phyloP scores from a whole-genome alignment of 164 flowering plant species.

The Buxus sempervirens region DNA sequence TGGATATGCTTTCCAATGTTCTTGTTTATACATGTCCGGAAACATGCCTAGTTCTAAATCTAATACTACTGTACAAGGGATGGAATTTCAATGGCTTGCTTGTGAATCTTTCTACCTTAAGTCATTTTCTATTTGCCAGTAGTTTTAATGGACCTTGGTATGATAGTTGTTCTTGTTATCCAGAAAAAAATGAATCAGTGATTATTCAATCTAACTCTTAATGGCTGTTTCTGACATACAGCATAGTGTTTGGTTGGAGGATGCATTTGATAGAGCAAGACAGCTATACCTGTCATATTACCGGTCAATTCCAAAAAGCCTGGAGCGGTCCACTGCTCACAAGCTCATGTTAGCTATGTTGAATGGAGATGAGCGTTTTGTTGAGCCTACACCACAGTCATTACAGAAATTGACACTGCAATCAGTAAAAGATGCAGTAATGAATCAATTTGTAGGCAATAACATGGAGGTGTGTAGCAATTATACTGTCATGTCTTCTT shows the following conservation, averaged over 20 bases:
- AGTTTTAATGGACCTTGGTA: neutral
- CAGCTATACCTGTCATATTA: constrained; percentile 90
- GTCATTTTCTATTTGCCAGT: neutral
- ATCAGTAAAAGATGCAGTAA: constrained; percentile 84
- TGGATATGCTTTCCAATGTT: neutral
- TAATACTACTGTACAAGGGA: too few species aligned
- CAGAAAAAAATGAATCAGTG: too few species aligned
- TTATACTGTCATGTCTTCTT: constrained; percentile 7
- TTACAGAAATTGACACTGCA: constrained; percentile 66
- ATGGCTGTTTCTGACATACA: constrained; percentile 39
- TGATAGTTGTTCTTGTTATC: neutral
- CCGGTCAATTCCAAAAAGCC: constrained; percentile 95
- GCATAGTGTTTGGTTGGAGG: constrained; percentile 99
- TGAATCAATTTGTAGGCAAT: constrained; percentile 80
- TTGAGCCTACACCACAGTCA: constrained; percentile 93
- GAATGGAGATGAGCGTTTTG: constrained; percentile 96
- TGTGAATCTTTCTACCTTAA: neutral
- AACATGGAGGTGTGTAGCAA: constrained; percentile 85
- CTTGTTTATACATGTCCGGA: neutral
- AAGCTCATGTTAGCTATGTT: constrained; percentile 94
- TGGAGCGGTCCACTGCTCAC: constrained; percentile 97
- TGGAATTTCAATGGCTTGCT: too few species aligned
- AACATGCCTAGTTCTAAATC: neutral
- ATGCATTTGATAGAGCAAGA: constrained; percentile 96
- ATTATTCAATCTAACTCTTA: constrained; percentile 3